Percentiles rank a stretch among this genome's conserved stretches.
phyloP scores from a whole-genome alignment of 495 filamentous ascomycete species.

The Tuber magnatum region DNA sequence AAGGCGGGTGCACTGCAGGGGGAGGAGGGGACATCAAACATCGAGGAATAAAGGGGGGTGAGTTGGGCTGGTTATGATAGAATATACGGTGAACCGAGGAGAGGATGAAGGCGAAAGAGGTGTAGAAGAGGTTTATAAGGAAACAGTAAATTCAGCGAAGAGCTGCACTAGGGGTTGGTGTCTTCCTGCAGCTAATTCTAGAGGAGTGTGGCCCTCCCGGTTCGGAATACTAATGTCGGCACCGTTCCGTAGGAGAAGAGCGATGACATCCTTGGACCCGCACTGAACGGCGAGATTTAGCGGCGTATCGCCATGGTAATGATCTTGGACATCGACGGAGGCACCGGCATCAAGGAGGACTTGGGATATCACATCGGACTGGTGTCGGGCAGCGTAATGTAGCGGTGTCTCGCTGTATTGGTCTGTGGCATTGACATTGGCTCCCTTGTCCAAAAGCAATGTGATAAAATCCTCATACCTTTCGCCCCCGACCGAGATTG shows the following conservation, averaged over 20 bases:
- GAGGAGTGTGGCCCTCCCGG: background rate
- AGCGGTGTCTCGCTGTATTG: background rate
- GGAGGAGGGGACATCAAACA: background rate
- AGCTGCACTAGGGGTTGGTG: background rate
- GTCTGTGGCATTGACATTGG: slow-evolving; percentile 6
- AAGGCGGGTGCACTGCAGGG: background rate
- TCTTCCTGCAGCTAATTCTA: background rate
- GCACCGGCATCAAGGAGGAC: background rate
- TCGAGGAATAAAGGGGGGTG: background rate
- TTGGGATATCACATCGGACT: slow-evolving; percentile 2
- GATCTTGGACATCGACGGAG: background rate
- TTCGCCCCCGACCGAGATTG: slow-evolving; percentile 4
- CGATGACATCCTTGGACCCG: background rate
- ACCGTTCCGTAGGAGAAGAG: background rate
- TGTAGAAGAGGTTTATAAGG: background rate
- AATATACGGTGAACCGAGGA: background rate
- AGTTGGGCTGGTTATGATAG: background rate
- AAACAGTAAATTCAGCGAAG: background rate
- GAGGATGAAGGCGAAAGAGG: background rate
- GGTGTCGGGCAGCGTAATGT: slow-evolving; percentile 2
- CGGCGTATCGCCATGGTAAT: background rate
- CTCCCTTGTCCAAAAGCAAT: slow-evolving; percentile 3
- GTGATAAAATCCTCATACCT: slow-evolving; percentile 4
- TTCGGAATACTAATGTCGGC: background rate
- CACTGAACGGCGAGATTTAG: background rate